A percentile compares a stretch with the other conserved stretches of the same genome.
Conservation (phyloP, 768 basidiomycete genomes). For the Psilocybe tampanensis region DNA sequence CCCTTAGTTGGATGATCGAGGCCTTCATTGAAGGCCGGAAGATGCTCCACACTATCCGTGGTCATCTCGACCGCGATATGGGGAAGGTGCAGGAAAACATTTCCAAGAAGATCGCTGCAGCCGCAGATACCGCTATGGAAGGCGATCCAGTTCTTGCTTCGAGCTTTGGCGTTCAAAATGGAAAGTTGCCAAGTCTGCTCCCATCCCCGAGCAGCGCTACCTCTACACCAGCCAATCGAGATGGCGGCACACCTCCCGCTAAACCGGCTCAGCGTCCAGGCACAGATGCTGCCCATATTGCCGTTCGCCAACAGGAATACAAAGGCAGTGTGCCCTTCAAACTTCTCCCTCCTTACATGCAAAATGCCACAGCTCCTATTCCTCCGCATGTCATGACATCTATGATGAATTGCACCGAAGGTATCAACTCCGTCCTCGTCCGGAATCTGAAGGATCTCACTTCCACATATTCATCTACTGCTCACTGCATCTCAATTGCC, state of each 20-base stretch:
- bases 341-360: slow-evolving; percentile 39
- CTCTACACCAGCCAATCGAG: slow-evolving; percentile 71
- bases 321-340: slow-evolving; percentile 37
- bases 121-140: slow-evolving; percentile 41
- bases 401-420: slow-evolving; percentile 44
- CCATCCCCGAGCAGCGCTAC: slow-evolving; percentile 77
- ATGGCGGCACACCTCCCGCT: slow-evolving; percentile 54
- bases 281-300: slow-evolving; percentile 30
- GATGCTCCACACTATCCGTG: slow-evolving; percentile 34
- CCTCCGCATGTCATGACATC: slow-evolving; percentile 45
- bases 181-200: slow-evolving; percentile 72
- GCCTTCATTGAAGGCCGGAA: slow-evolving; percentile 62
- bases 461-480: slow-evolving; percentile 38
- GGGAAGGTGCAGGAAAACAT: slow-evolving; percentile 36
- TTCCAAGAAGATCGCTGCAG: slow-evolving; percentile 40
- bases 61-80: slow-evolving; percentile 40
- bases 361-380: slow-evolving; percentile 37
- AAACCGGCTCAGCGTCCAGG: slow-evolving; percentile 29
- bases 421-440: slow-evolving; percentile 44
- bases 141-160: slow-evolving; percentile 29
- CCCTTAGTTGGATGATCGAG: slow-evolving; percentile 74
- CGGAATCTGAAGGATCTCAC: slow-evolving; percentile 46
- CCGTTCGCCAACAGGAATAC: slow-evolving; percentile 32
- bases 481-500: slow-evolving; percentile 50
- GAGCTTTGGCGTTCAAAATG: slow-evolving; percentile 30